phyloP scores from a whole-genome alignment of 805 yeast genomes.

The Starmerella apis region DNA sequence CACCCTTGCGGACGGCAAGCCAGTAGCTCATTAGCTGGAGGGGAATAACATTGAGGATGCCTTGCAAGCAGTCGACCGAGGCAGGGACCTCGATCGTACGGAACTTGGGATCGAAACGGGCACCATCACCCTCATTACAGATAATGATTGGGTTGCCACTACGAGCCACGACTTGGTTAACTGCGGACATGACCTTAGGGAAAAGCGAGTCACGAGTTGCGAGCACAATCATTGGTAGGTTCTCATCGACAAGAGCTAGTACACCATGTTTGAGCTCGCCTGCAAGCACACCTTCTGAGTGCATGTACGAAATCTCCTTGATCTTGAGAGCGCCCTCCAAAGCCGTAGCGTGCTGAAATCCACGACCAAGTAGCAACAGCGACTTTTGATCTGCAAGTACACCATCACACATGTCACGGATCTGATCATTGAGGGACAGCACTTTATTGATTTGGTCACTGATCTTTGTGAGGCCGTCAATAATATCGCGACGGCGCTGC shows the following conservation, averaged over 20 bases:
- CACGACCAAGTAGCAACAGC: conserved; percentile 86
- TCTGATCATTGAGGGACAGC: conserved; percentile 57
- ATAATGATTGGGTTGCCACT: conserved; percentile 92
- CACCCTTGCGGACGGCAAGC: conserved; percentile 89
- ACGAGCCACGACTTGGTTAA: conserved; percentile 94
- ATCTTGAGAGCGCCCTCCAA: conserved; percentile 97
- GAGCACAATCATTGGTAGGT: conserved; percentile 86
- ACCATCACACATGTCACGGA: conserved; percentile 62
- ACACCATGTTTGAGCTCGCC: conserved; percentile 99
- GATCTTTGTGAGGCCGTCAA: conserved; percentile 70
- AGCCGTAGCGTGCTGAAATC: conserved; percentile 94
- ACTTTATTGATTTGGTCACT: conserved; percentile 79
- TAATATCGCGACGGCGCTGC: conserved; percentile 72
- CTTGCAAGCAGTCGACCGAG: conserved; percentile 96
- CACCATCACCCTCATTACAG: conserved; percentile 68
- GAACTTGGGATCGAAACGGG: conserved; percentile 32
- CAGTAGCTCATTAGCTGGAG: conserved; percentile 92
- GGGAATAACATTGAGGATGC: conserved; percentile 86
- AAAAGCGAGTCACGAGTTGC: conserved; percentile 94
- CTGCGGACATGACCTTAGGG: conserved; percentile 91
- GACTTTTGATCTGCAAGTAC: conserved; percentile 75
- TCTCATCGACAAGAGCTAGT: conserved; percentile 87
- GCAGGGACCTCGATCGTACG: conserved; percentile 76
- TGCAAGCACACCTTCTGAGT: conserved; percentile 97
- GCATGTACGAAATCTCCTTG: conserved; percentile 97